Evolutionary conservation across 2,329 filamentous ascomycete genomes (phyloP), one percentile per base, ranked within the genome.

Genomic region (Pseudogymnoascus sp.): DNA sequence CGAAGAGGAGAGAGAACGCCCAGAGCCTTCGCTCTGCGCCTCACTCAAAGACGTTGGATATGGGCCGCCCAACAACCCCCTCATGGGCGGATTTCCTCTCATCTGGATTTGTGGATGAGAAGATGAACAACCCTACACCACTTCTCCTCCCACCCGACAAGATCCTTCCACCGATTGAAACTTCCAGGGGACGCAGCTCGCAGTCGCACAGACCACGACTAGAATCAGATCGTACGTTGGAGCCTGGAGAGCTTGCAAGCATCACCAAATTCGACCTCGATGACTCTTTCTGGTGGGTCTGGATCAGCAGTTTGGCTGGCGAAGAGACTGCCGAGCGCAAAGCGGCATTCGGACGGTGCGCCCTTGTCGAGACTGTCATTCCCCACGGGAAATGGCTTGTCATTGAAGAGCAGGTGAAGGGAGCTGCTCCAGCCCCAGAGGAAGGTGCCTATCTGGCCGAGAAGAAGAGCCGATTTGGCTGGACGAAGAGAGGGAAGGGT

Each of bases 241-340:
- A 97, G 67, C 94, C 93, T 0, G 94, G 92, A 60, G 94, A 99
- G 79, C 82, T 99, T 63, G 94, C 94, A 30, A 97, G 92, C 72
- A 96, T 99, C 71, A 89, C 84, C 23, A 83, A 83, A 38, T 84
- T 97, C 63, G 88, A 94, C 66, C 80, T 99, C 4, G 94, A 99
- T 69, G 93, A 97, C 73, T 89, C 92, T 1, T 99, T 99, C 75
- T 99, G 94, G 94, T 97, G 94, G 93, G 94, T 97, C 3, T 99
- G 94, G 94, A 97, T 99, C 82, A 95, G 86, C 69, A 97, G 93
- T 80, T 78, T 99, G 70, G 92, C 93, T 1, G 89, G 87, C 0
- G 94, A 99, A 71, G 94, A 99, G 76, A 90, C 92, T 0, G 76
- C 86, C 0, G 83, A 88, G 55, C 86, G 94, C 64, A 99, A 99